Evolutionary conservation across 1,139 yeast species (phyloP).

Genomic region (Saccharomycopsis crataegensis): DNA sequence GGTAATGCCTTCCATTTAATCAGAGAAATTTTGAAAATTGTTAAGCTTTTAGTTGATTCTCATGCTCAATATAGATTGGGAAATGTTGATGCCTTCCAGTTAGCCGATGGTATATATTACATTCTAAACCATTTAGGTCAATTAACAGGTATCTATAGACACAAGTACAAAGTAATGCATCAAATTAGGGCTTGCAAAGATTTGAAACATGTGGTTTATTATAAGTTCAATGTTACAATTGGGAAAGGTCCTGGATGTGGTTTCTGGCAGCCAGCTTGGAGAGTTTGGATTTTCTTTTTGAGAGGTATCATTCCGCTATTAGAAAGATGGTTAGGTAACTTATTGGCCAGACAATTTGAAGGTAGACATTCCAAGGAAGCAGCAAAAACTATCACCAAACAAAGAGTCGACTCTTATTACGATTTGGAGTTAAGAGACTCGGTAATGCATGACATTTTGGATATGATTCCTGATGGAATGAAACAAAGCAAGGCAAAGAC

Average conservation of each 20-base stretch:
- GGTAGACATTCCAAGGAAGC: conserved; percentile 91
- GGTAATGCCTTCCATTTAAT: conserved; percentile 95
- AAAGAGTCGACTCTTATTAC: conserved; percentile 89
- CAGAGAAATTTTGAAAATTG: conserved; percentile 76
- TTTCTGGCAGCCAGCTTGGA: conserved; percentile 99
- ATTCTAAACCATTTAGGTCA: conserved; percentile 91
- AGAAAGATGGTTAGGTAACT: conserved; percentile 92
- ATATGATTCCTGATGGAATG: conserved; percentile 94
- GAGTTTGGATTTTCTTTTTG: conserved; percentile 89
- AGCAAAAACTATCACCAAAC: conserved; percentile 91
- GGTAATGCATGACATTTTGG: conserved; percentile 91
- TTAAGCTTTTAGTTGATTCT: conserved; percentile 83
- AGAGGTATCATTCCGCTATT: conserved; percentile 90
- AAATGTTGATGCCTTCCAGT: conserved; percentile 83
- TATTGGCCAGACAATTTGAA: conserved; percentile 88
- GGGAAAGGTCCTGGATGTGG: conserved; percentile 99
- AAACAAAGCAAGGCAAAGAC: conserved; percentile 83
- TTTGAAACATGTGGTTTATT: conserved; percentile 82
- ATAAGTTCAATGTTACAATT: conserved; percentile 65
- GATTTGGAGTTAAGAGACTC: conserved; percentile 91
- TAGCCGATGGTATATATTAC: conserved; percentile 92
- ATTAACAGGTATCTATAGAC: conserved; percentile 91
- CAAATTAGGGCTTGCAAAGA: conserved; percentile 96
- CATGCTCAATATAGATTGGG: conserved; percentile 90
- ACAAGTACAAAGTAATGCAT: conserved; percentile 97